Evolutionary conservation across 2,329 filamentous ascomycete species (phyloP).

Genomic region (Neofusicoccum cordaticola): DNA sequence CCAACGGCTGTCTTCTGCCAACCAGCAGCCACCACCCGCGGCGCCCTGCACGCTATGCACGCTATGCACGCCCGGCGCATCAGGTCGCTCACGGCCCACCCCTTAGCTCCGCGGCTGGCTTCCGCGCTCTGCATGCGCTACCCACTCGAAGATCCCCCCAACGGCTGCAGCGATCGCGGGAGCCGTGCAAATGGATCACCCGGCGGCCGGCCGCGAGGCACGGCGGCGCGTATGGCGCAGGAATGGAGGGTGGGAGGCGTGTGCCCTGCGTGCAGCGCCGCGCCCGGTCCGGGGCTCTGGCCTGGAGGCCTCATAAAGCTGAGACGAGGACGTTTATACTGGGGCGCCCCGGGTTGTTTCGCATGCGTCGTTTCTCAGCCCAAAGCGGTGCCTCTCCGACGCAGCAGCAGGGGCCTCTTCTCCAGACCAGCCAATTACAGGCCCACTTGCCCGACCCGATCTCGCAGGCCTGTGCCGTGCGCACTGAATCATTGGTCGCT

Average conservation of each 20-base stretch:
- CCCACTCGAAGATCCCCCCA: conserved; percentile 10
- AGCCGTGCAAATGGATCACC: conserved; percentile 5
- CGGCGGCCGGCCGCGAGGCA: not conserved
- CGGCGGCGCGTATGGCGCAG: not conserved
- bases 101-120: not conserved
- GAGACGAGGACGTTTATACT: conserved; percentile 8
- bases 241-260: not conserved
- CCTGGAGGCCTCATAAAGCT: not conserved
- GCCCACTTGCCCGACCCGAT: not conserved
- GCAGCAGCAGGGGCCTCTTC: not conserved
- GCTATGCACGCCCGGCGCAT: not conserved
- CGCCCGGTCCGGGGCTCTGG: not conserved
- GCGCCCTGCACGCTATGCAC: not conserved
- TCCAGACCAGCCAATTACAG: not conserved
- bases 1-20: not conserved
- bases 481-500: conserved; percentile 9
- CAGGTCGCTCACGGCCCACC: not conserved
- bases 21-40: not conserved
- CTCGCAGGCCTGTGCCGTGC: conserved; percentile 3
- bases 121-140: not conserved
- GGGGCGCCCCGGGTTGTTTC: conserved; percentile 5
- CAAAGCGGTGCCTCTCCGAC: not conserved
- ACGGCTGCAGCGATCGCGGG: conserved; percentile 8
- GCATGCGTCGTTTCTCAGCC: conserved; percentile 6
- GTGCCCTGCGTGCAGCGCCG: not conserved